These are phyloP conservation scores for Sarocladium kiliense DNA, from an alignment of 2,329 filamentous ascomycete species.

Conservation along the genomic window DNA sequence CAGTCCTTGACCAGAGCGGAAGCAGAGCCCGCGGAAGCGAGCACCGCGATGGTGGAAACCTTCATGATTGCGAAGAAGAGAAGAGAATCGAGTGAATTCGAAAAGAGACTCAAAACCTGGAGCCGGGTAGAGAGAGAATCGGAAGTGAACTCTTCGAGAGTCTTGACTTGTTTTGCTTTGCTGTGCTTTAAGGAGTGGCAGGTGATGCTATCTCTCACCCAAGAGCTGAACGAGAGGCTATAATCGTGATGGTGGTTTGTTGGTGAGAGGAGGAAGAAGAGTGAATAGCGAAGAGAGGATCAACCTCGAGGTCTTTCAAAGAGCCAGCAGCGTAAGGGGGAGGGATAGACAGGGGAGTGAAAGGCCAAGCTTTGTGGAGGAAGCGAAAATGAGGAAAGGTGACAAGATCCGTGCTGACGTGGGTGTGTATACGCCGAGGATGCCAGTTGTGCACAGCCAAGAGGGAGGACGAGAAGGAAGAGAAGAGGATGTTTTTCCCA, in stretches of 20 bases:
- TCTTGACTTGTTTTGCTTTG: not conserved
- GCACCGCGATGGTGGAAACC: slow-evolving; percentile 19
- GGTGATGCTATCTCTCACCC: slow-evolving; percentile 9
- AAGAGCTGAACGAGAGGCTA: slow-evolving; percentile 6
- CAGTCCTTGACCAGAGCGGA: slow-evolving; percentile 30
- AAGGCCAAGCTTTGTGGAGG: slow-evolving; percentile 5
- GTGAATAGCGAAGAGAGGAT: not conserved
- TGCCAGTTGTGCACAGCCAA: not conserved
- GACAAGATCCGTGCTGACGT: too few species aligned
- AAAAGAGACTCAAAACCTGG: slow-evolving; percentile 4
- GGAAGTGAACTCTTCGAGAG: slow-evolving; percentile 3
- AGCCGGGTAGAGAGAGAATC: not conserved
- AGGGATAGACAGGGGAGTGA: not conserved
- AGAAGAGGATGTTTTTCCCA: not conserved
- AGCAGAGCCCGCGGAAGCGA: slow-evolving; percentile 23
- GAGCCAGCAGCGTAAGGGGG: not conserved
- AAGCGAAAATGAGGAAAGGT: not conserved
- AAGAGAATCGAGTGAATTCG: slow-evolving; percentile 1
- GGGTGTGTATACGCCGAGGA: too few species aligned
- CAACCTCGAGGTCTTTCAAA: slow-evolving; percentile 6
- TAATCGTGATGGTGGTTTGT: not conserved
- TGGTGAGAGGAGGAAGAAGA: not conserved
- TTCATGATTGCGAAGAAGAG: slow-evolving; percentile 22
- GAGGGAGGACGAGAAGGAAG: not conserved
- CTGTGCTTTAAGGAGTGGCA: slow-evolving; percentile 6